Percentiles rank a stretch among this genome's conserved stretches.
Evolutionary conservation across 2,329 filamentous ascomycete species (phyloP).

Genomic region (Neonectria coccinea): DNA sequence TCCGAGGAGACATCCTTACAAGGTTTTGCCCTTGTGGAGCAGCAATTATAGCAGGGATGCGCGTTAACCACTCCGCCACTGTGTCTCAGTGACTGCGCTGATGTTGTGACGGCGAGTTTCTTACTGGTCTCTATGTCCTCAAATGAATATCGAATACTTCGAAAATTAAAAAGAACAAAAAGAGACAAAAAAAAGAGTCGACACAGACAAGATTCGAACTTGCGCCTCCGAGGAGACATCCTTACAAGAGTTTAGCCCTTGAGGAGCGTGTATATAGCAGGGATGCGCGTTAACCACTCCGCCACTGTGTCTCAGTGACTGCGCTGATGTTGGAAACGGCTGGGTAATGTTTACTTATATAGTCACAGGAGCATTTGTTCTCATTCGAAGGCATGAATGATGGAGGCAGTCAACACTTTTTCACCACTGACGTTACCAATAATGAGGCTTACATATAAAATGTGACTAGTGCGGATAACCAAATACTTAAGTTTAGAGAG

Average conservation of each 20-base stretch:
- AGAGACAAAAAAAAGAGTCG: neutral
- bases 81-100: slow-evolving; percentile 1
- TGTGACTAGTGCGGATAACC: too few species aligned
- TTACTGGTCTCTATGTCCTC: too few species aligned
- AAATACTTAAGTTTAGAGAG: neutral
- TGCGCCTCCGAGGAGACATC: slow-evolving; percentile 6
- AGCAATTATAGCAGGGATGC: neutral
- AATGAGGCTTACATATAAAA: too few species aligned
- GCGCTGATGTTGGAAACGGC: neutral
- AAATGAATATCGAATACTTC: too few species aligned
- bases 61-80: slow-evolving; percentile 13
- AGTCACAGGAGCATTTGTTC: too few species aligned
- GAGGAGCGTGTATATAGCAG: slow-evolving; percentile 2
- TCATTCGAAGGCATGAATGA: too few species aligned
- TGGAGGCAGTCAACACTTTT: too few species aligned
- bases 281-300: slow-evolving; percentile 12
- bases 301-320: slow-evolving; percentile 2
- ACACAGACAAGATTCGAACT: slow-evolving; percentile 4
- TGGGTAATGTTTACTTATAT: neutral
- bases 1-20: slow-evolving; percentile 1
- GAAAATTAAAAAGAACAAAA: too few species aligned
- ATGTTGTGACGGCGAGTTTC: neutral
- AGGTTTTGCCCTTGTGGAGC: slow-evolving; percentile 1
- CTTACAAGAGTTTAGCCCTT: neutral
- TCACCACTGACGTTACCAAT: too few species aligned